These are phyloP conservation scores for Fomitopsis pinicola DNA, from an alignment of 1,284 basidiomycete genomes.

Conservation along the genomic window DNA sequence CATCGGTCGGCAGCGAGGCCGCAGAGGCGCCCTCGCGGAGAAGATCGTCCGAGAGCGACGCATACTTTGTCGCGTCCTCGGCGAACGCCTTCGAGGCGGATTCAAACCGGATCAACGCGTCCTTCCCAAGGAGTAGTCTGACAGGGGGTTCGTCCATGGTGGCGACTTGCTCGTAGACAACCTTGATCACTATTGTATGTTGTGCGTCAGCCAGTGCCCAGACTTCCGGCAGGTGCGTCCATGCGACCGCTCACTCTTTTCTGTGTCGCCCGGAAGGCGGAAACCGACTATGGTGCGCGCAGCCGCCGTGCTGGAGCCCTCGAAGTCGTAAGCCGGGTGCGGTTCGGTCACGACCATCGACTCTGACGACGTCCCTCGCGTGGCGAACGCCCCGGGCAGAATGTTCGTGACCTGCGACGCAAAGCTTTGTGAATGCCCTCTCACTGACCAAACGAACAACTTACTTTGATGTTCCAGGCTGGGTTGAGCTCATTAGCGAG, in stretches of 20 bases:
- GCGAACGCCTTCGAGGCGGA: background rate
- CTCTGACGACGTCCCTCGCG: background rate
- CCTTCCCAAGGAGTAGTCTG: background rate
- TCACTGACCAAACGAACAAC: background rate
- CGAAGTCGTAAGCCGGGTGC: background rate
- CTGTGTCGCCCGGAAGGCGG: background rate
- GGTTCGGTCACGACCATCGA: background rate
- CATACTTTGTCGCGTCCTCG: background rate
- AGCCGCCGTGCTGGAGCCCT: background rate
- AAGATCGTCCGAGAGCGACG: background rate
- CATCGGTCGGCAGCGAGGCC: too few species aligned
- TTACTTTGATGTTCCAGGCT: slow-evolving; percentile 29
- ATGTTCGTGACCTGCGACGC: background rate
- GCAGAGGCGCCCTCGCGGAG: background rate
- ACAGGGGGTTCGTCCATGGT: background rate
- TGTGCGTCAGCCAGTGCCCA: background rate
- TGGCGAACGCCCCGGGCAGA: background rate
- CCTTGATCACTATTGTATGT: background rate
- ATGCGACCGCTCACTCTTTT: background rate
- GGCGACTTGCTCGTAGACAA: background rate
- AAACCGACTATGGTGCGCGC: background rate
- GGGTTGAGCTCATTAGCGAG: slow-evolving; percentile 25
- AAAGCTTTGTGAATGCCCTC: too few species aligned
- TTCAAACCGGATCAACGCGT: background rate
- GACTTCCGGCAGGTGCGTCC: background rate